Evolutionary conservation across 2,329 filamentous ascomycete genomes (phyloP).

Genomic region (Sarocladium strictum): DNA sequence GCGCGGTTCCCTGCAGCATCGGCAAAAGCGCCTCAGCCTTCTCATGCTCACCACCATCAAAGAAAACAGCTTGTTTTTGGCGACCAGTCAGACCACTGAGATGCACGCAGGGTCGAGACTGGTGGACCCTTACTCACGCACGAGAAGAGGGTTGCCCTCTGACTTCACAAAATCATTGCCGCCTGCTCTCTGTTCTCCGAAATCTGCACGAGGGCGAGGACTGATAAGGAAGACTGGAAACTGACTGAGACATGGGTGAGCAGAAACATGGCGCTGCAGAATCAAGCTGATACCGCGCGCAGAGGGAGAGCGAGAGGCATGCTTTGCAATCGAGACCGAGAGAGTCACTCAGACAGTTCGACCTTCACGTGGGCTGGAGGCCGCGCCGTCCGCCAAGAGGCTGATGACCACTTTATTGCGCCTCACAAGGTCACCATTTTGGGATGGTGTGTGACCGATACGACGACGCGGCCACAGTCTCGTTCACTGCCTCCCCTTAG

Average conservation of each 20-base stretch:
- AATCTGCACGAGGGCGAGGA: not conserved
- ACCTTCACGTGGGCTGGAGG: constrained; percentile 8
- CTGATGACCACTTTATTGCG: constrained; percentile 9
- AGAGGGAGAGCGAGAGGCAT: not conserved
- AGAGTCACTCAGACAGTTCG: not conserved
- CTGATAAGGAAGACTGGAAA: not conserved
- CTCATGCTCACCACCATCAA: constrained; percentile 2
- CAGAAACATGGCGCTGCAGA: constrained; percentile 4
- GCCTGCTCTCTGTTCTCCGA: not conserved
- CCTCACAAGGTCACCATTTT: constrained; percentile 1
- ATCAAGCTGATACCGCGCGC: not conserved
- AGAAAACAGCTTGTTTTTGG: not conserved
- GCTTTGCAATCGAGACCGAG: not conserved
- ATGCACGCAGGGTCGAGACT: constrained; percentile 4
- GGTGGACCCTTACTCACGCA: not conserved
- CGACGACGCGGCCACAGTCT: constrained; percentile 1
- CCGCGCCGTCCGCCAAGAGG: constrained; percentile 6
- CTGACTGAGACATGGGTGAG: not conserved
- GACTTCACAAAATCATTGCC: not conserved
- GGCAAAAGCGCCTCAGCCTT: constrained; percentile 5
- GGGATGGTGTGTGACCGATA: constrained; percentile 9
- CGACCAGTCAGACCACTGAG: not conserved
- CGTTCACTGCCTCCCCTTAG: not conserved
- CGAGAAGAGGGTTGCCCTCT: not conserved
- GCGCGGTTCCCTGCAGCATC: not conserved